Conservation (phyloP, 176 grass and related monocot genomes). For the Carex myosuroides region DNA sequence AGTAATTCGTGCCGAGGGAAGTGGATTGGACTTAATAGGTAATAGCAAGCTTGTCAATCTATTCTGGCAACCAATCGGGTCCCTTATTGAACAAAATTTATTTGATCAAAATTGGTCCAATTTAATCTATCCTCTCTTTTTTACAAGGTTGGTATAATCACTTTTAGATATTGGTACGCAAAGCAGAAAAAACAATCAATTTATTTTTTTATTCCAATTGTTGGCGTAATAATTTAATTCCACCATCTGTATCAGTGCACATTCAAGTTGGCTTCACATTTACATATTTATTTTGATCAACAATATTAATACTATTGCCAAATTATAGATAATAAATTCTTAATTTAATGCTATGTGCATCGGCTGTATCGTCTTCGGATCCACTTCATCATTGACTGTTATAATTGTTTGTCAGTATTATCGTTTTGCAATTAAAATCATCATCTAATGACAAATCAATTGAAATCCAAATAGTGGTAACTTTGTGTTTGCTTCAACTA, state of each 20-base stretch:
- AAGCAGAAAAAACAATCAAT: not conserved
- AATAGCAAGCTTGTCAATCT: not conserved
- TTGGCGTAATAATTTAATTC: not conserved
- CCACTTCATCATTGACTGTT: not conserved
- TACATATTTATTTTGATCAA: not conserved
- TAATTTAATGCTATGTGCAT: not conserved
- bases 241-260: not conserved
- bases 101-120: not conserved
- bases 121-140: not conserved
- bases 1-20: not conserved
- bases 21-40: not conserved
- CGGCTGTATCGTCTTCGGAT: not conserved
- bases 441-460: not conserved
- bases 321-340: slow-evolving; percentile 5
- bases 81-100: not conserved
- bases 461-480: not conserved
- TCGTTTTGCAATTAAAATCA: not conserved
- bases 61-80: not conserved
- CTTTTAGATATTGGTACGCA: not conserved
- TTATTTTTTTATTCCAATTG: not conserved
- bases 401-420: not conserved
- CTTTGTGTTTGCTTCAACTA: not conserved
- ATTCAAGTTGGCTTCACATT: not conserved
- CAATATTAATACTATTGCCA: not conserved
- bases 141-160: not conserved